A percentile compares a stretch with the other conserved stretches of the same genome.
These are phyloP conservation scores for Juncus inflexus DNA, from an alignment of 176 grass and related monocot species.

Conservation along the genomic window DNA sequence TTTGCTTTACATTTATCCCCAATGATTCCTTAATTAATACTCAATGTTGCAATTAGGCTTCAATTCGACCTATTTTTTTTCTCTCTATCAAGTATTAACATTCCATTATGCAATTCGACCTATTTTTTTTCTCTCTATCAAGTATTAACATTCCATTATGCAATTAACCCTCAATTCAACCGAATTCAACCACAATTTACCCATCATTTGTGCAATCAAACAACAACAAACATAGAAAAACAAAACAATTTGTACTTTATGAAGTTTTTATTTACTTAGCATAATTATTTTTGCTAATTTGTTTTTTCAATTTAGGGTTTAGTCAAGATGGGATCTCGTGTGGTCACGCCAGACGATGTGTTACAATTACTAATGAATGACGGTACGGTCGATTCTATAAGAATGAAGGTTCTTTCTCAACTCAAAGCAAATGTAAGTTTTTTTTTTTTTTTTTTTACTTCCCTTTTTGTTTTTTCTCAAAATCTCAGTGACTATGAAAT, in stretches of 20 bases:
- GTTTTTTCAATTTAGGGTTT: constrained; percentile 1
- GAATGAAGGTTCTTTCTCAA: constrained; percentile 91
- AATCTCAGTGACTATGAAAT: background rate
- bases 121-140: background rate
- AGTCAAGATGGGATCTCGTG: constrained; percentile 47
- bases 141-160: background rate
- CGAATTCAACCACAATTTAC: background rate
- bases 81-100: background rate
- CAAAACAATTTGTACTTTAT: too few relatives aligned
- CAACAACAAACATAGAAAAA: background rate
- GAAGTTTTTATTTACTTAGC: too few relatives aligned
- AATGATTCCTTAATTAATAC: background rate
- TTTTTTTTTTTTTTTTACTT: background rate
- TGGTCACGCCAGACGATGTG: constrained; percentile 79
- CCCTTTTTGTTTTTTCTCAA: background rate
- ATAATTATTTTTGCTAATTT: background rate
- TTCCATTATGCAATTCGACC: background rate
- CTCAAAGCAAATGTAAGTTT: constrained; percentile 83
- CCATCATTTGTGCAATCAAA: background rate
- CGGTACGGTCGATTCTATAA: constrained; percentile 83
- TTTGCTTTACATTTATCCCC: background rate
- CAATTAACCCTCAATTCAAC: background rate
- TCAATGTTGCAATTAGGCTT: background rate
- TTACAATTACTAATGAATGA: constrained; percentile 88
- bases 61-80: background rate